Conservation (phyloP, 2,329 filamentous ascomycete species). For the Cercospora sp. region DNA sequence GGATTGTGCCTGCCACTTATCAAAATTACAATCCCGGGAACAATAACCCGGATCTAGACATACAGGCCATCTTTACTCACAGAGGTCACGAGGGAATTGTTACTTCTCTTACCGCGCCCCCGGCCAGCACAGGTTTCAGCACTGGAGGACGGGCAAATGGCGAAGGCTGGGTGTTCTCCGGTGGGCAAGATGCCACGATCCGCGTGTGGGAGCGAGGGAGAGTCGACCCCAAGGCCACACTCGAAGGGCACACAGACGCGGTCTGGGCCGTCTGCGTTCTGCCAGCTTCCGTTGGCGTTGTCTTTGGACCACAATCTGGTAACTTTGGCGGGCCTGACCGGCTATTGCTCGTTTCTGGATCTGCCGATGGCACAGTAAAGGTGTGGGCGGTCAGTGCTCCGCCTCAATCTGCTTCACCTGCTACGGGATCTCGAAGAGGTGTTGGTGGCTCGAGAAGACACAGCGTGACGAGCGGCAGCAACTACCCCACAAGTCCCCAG, state of each 20-base stretch:
- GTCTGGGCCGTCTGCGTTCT: conserved; percentile 95
- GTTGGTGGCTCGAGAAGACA: conserved; percentile 77
- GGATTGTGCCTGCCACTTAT: conserved; percentile 80
- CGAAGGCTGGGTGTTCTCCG: conserved; percentile 98
- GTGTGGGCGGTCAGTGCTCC: conserved; percentile 94
- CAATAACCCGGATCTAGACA: conserved; percentile 72
- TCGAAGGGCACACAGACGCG: conserved; percentile 88
- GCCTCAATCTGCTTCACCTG: conserved; percentile 79
- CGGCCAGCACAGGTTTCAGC: conserved; percentile 81
- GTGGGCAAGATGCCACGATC: conserved; percentile 88
- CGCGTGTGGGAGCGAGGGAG: conserved; percentile 93
- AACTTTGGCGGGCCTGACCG: conserved; percentile 79
- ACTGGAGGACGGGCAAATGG: conserved; percentile 84
- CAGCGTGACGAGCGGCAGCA: conserved; percentile 91
- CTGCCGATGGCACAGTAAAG: conserved; percentile 85
- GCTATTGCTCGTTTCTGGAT: conserved; percentile 85
- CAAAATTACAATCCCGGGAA: conserved; percentile 56
- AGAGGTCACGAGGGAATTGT: conserved; percentile 90
- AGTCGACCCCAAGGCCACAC: conserved; percentile 90
- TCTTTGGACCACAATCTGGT: conserved; percentile 68
- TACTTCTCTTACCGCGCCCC: conserved; percentile 82
- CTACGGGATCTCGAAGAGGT: conserved; percentile 68
- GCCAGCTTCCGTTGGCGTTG: conserved; percentile 73
- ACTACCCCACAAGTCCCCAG: conserved; percentile 86
- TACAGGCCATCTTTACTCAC: conserved; percentile 91